Evolutionary conservation across 768 basidiomycete genomes (phyloP), one percentile per base, ranked within the genome.

Genomic region (Rhizopogon sp.): DNA sequence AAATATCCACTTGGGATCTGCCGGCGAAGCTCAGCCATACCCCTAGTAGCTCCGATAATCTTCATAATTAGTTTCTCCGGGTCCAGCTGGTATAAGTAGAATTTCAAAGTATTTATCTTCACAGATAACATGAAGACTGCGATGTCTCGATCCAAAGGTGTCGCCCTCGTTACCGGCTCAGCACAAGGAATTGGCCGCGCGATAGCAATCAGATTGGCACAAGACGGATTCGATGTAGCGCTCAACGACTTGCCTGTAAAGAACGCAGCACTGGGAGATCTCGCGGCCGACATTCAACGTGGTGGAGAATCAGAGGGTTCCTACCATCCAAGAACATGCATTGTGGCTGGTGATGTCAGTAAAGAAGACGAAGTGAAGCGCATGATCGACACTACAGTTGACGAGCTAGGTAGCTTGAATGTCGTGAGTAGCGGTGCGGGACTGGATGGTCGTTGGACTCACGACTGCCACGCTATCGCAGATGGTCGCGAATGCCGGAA

Each of bases 321-420:
- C 25, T 25, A 25, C 25, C 25, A 25, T 25, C 25, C 25, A 25
- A 25, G 4, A 25, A 25, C 25, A 25, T 25, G 25, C 25, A 5
- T 25, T 4, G 25, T 25, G 4, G 25, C 3, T 25, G 25, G 25
- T 4, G 25, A 25, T 25, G 17, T 82, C 3, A 61, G 68, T 8
- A 42, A 61, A 1, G 80, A 81, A 52, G 59, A 58, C 1, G 70
- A 79, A 6, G 79, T 82, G 2, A 65, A 73, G 53, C 53, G 28
- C 6, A 70, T 81, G 66, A 64, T 83, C 2, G 65, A 66, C 3
- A 51, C 52, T 0, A 61, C 63, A 11, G 60, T 65, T 1, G 41
- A 64, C 7, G 58, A 60, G 8, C 64, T 80, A 9, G 80, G 79
- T 2, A 62, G 74, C 3, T 56, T 83, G n/a, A 76, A 81, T 55